These are phyloP conservation scores for Epichloe gansuensis DNA, from an alignment of 2,329 filamentous ascomycete genomes.

Conservation along the genomic window DNA sequence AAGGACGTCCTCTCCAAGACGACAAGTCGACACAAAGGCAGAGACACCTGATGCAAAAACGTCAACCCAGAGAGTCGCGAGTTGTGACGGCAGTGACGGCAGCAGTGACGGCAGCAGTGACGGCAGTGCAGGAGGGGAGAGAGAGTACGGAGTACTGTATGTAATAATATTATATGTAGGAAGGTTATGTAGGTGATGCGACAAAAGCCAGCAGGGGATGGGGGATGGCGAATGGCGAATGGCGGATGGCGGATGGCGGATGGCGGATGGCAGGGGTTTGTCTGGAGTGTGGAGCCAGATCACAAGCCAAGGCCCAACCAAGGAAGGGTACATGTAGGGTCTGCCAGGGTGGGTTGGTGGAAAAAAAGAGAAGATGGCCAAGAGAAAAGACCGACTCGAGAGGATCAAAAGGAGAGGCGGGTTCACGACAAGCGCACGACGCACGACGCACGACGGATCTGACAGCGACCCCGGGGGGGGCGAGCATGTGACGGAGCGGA, in stretches of 20 bases:
- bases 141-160: neutral
- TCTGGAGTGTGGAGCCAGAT: neutral
- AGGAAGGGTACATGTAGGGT: neutral
- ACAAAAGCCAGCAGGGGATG: neutral
- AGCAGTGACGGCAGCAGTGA: too few species aligned
- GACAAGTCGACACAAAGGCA: neutral
- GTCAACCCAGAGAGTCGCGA: neutral
- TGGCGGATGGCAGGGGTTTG: neutral
- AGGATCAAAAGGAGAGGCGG: neutral
- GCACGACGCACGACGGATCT: neutral
- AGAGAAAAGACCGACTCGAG: neutral
- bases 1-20: neutral
- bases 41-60: neutral
- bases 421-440: neutral
- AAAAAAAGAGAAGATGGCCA: neutral
- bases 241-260: neutral
- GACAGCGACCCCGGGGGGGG: neutral
- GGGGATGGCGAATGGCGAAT: neutral
- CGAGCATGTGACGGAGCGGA: neutral
- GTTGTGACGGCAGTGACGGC: neutral
- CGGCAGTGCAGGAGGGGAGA: neutral
- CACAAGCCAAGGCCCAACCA: neutral
- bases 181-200: neutral
- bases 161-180: too few species aligned
- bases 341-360: neutral